phyloP scores from a whole-genome alignment of 1,284 basidiomycete genomes.

The Puccinia coronata region DNA sequence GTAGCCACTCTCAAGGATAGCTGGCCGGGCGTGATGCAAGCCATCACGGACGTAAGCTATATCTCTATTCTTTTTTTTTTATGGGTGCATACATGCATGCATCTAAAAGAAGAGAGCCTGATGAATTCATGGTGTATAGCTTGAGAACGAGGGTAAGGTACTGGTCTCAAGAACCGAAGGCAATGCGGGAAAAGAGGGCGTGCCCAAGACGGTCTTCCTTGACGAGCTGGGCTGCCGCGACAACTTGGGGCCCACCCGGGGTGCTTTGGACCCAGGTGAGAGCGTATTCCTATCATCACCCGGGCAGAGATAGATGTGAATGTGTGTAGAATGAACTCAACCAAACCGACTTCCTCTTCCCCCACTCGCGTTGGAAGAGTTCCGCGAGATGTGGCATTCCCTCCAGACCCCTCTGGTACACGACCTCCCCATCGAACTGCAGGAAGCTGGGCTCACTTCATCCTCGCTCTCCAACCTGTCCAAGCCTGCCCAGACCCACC shows the following conservation, averaged over 20 bases:
- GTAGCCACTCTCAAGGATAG: constrained; percentile 31
- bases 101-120: no score
- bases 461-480: background rate
- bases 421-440: constrained; percentile 30
- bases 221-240: constrained; percentile 45
- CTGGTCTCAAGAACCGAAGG: constrained; percentile 39
- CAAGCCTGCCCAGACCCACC: constrained; percentile 8
- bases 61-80: background rate
- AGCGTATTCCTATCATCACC: no score
- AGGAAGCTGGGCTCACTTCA: constrained; percentile 44
- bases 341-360: background rate
- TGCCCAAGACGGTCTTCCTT: constrained; percentile 36
- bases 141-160: constrained; percentile 48
- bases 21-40: constrained; percentile 32
- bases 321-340: no score
- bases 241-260: constrained; percentile 34
- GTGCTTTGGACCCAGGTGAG: constrained; percentile 43
- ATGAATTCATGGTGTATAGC: no score
- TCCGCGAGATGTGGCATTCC: constrained; percentile 46
- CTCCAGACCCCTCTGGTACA: constrained; percentile 29
- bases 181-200: constrained; percentile 31
- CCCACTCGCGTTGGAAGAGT: background rate
- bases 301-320: no score
- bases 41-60: constrained; percentile 28
- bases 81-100: no score